These are phyloP conservation scores for Taphrina confusa DNA, from an alignment of 1,139 yeast species.

Conservation along the genomic window DNA sequence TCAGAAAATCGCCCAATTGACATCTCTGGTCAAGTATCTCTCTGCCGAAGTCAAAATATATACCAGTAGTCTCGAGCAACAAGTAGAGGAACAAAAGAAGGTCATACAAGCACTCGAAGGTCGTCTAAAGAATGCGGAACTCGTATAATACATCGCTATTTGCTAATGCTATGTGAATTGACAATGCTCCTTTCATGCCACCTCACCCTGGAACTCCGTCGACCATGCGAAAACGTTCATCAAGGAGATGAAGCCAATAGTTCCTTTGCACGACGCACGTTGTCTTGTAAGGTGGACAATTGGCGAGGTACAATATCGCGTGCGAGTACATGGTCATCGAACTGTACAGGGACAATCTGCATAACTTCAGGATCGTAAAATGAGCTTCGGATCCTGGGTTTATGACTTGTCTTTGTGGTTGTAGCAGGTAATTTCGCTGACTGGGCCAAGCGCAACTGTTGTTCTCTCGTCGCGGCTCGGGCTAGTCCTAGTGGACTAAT, in stretches of 20 bases:
- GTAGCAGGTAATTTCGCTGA: neutral
- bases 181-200: too few relatives aligned
- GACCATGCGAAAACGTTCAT: too few relatives aligned
- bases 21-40: conserved; percentile 10
- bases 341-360: neutral
- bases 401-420: neutral
- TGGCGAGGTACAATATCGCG: conserved; percentile 8
- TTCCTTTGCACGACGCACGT: conserved; percentile 14
- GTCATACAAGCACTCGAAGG: neutral
- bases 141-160: too few relatives aligned
- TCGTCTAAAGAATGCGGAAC: too few relatives aligned
- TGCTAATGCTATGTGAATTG: too few relatives aligned
- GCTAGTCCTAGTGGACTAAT: conserved; percentile 14
- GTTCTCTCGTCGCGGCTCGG: conserved; percentile 5
- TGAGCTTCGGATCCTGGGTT: conserved; percentile 1
- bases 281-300: conserved; percentile 4
- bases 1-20: conserved; percentile 7
- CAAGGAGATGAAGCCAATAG: neutral
- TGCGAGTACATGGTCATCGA: neutral
- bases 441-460: neutral
- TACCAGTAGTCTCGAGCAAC: conserved; percentile 22
- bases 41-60: conserved; percentile 25
- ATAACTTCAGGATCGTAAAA: conserved; percentile 16
- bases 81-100: conserved; percentile 7
- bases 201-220: too few relatives aligned